These are phyloP conservation scores for Epichloe gansuensis DNA, from an alignment of 2,329 filamentous ascomycete species.

Conservation along the genomic window DNA sequence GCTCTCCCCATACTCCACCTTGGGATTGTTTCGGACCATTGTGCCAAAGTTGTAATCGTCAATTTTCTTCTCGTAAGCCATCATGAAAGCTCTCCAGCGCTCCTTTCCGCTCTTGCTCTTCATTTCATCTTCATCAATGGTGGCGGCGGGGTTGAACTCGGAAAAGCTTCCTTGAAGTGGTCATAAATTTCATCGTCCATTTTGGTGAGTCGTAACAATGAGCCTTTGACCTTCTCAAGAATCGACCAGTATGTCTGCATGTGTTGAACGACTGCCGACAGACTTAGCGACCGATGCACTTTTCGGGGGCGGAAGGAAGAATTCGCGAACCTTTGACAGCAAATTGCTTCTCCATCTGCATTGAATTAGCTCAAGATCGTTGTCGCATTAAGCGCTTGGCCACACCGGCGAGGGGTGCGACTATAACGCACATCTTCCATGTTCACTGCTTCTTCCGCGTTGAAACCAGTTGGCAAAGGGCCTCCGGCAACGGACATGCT, in stretches of 20 bases:
- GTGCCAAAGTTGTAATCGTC: slow-evolving; percentile 98
- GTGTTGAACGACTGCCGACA: slow-evolving; percentile 63
- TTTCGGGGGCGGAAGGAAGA: background rate
- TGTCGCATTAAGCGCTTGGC: background rate
- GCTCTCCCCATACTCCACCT: slow-evolving; percentile 74
- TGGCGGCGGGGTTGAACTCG: slow-evolving; percentile 73
- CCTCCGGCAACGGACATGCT: slow-evolving; percentile 20
- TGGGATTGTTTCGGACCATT: slow-evolving; percentile 68
- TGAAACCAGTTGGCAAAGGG: slow-evolving; percentile 41
- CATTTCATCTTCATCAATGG: slow-evolving; percentile 86
- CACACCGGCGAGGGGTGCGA: background rate
- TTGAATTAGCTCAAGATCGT: background rate
- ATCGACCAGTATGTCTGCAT: slow-evolving; percentile 96
- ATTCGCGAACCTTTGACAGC: slow-evolving; percentile 71
- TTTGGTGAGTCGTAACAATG: slow-evolving; percentile 80
- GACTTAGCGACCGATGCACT: background rate
- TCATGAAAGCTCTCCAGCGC: slow-evolving; percentile 89
- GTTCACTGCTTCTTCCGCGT: slow-evolving; percentile 44
- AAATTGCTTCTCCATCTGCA: slow-evolving; percentile 95
- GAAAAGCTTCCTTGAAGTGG: slow-evolving; percentile 78
- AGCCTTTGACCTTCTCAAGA: slow-evolving; percentile 81
- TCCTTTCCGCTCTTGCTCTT: slow-evolving; percentile 96
- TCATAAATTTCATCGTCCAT: slow-evolving; percentile 90
- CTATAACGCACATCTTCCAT: slow-evolving; percentile 39
- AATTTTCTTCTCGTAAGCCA: slow-evolving; percentile 85